Conservation (phyloP, 176 grass and related monocot genomes). For the Neostapfia colusana region DNA sequence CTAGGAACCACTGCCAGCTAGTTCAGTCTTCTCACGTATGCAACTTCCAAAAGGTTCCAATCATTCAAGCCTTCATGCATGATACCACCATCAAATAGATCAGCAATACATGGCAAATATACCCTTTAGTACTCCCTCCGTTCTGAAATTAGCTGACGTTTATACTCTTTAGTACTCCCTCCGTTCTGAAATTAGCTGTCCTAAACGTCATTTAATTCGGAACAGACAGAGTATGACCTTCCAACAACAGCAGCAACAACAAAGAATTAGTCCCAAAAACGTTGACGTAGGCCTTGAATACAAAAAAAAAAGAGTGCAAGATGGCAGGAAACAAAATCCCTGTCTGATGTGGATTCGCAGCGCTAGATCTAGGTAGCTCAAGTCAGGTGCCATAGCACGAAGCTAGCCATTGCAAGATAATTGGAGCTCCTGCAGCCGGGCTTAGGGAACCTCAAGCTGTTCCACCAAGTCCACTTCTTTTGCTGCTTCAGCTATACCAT, state of each 20-base stretch:
- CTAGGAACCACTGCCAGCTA: background rate
- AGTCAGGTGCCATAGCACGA: background rate
- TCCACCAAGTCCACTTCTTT: conserved; percentile 43
- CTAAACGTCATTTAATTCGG: too few species aligned
- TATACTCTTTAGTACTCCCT: too few species aligned
- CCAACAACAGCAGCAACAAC: too few species aligned
- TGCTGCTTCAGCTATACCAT: conserved; percentile 62
- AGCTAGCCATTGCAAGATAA: conserved; percentile 17
- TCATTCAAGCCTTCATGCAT: too few species aligned
- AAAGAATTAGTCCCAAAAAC: too few species aligned
- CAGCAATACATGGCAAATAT: background rate
- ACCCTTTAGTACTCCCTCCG: background rate
- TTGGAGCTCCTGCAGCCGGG: background rate
- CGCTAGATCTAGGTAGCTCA: background rate
- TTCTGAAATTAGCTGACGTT: too few species aligned
- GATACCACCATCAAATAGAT: background rate
- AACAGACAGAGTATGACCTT: too few species aligned
- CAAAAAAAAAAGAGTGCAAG: background rate
- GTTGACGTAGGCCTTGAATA: background rate
- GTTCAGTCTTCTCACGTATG: background rate
- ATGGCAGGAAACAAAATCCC: background rate
- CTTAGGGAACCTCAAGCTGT: background rate
- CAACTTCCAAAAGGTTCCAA: background rate
- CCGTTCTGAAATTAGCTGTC: too few species aligned
- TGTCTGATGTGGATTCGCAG: background rate